Evolutionary conservation across 176 grass and related monocot species (phyloP).

Genomic region (Urochloa ruziziensis): DNA sequence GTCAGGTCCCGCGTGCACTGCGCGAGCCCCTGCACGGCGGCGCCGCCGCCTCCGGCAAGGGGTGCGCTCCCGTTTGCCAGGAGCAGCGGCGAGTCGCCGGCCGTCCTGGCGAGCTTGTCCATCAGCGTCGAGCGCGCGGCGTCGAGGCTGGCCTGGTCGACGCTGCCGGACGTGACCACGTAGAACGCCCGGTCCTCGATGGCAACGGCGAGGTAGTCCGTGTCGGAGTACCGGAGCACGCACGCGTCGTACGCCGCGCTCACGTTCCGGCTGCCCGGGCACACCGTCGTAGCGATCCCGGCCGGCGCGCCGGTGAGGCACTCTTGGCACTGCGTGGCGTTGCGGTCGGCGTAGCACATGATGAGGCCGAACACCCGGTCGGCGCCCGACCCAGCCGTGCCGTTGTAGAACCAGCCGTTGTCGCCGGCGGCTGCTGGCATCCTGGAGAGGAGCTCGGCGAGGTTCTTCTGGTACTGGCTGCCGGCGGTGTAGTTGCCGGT

Average conservation of each 20-base stretch:
- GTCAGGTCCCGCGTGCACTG: background rate
- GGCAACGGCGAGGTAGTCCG: background rate
- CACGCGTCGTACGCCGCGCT: slow-evolving; percentile 2
- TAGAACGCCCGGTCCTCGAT: background rate
- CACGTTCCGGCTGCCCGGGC: background rate
- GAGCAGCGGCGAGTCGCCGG: background rate
- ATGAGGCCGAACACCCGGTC: slow-evolving; percentile 20
- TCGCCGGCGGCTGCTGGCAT: background rate
- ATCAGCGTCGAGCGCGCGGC: background rate
- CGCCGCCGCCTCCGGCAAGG: too few relatives aligned
- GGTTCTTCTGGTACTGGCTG: slow-evolving; percentile 29
- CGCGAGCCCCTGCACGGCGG: background rate
- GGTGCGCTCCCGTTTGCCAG: background rate
- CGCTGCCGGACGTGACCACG: background rate
- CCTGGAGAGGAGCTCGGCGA: background rate
- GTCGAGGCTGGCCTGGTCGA: background rate
- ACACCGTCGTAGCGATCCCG: background rate
- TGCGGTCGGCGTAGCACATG: slow-evolving; percentile 30
- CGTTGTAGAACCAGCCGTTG: slow-evolving; percentile 18
- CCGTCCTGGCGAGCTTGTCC: background rate
- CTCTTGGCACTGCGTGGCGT: background rate
- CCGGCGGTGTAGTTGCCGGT: slow-evolving; percentile 12
- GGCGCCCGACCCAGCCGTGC: background rate
- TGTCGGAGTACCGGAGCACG: slow-evolving; percentile 41
- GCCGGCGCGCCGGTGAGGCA: background rate